Percentiles rank a stretch among this genome's conserved stretches.
Evolutionary conservation across 1,284 basidiomycete species (phyloP).

Genomic region (Pseudozyma pruni): DNA sequence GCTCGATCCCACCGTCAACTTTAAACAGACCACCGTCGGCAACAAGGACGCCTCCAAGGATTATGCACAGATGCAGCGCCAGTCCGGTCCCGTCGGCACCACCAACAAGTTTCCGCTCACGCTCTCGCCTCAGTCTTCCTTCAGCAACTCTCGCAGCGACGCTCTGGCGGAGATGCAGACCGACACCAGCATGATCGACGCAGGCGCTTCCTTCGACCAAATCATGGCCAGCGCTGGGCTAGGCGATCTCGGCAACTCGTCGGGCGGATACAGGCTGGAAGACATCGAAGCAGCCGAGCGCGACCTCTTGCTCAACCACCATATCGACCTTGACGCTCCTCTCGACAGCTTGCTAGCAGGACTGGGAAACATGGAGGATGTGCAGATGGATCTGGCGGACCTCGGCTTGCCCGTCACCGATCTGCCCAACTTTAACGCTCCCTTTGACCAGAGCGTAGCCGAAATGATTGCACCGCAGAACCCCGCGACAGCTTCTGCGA

Average conservation of each 20-base stretch:
- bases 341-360: constrained; percentile 49
- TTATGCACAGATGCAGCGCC: constrained; percentile 27
- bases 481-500: background rate
- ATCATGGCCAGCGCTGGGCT: constrained; percentile 37
- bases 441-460: constrained; percentile 31
- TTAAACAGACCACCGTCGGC: constrained; percentile 43
- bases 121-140: constrained; percentile 25
- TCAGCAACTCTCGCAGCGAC: constrained; percentile 12
- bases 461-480: constrained; percentile 7
- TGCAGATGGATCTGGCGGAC: constrained; percentile 47
- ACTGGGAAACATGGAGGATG: constrained; percentile 44
- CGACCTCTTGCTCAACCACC: constrained; percentile 45
- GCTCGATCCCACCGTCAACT: constrained; percentile 43
- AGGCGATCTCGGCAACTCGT: constrained; percentile 5
- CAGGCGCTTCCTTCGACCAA: constrained; percentile 25
- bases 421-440: constrained; percentile 45
- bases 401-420: constrained; percentile 27
- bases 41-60: constrained; percentile 36
- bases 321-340: constrained; percentile 53
- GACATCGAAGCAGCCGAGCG: constrained; percentile 53
- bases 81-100: constrained; percentile 33
- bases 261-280: constrained; percentile 41
- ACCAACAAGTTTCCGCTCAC: constrained; percentile 44
- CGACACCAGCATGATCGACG: constrained; percentile 15
- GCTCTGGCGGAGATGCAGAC: constrained; percentile 16